These are phyloP conservation scores for Paxillus ammoniavirescens DNA, from an alignment of 768 basidiomycete species.

Conservation along the genomic window DNA sequence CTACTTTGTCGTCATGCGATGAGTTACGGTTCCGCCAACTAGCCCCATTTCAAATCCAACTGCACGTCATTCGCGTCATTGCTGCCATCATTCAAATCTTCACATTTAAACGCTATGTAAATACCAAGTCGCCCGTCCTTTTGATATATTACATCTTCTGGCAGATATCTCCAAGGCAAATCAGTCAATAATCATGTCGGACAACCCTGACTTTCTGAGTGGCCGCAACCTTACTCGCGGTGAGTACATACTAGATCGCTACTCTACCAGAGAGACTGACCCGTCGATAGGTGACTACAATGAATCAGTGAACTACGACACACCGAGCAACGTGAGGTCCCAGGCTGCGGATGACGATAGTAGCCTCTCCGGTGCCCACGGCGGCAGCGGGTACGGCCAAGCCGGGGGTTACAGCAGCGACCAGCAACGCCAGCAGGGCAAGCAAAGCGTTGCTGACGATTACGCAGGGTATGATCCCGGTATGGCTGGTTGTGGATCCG, in stretches of 20 bases:
- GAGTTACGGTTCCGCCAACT: no score
- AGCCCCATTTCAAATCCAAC: no score
- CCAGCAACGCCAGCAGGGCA: background rate
- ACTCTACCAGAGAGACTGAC: background rate
- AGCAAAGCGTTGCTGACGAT: background rate
- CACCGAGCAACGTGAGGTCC: background rate
- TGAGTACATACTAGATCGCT: background rate
- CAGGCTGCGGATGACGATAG: background rate
- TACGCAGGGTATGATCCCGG: conserved; percentile 5
- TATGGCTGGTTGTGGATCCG: conserved; percentile 1
- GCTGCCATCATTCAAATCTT: background rate
- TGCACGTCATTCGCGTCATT: background rate
- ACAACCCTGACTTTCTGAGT: background rate
- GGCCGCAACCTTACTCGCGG: background rate
- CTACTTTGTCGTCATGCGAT: no score
- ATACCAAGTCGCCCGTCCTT: background rate
- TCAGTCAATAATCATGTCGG: background rate
- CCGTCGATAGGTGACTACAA: conserved; percentile 4
- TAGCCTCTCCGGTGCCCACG: background rate
- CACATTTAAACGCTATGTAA: background rate
- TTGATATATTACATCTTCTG: no score
- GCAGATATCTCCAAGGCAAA: background rate
- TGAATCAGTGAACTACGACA: background rate
- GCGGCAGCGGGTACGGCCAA: conserved; percentile 3
- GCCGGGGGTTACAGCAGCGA: background rate